Base-by-base conservation (phyloP, 495 filamentous ascomycete genomes). In the Echria macrotheca region DNA sequence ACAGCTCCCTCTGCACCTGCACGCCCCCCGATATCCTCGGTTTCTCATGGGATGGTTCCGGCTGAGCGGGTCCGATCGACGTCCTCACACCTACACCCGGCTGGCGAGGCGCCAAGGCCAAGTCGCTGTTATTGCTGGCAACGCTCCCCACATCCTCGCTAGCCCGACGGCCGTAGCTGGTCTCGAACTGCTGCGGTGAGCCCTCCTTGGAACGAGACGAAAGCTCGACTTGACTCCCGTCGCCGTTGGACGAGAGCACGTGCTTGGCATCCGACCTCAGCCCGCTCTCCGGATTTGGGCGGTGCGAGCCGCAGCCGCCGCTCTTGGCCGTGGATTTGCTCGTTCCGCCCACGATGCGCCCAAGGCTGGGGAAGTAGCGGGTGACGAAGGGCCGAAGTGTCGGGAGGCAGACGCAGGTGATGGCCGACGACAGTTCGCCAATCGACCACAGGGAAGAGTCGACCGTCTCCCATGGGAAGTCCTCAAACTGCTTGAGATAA, bases 361-460 rank as follows among this genome's bases (percentile, higher is more conserved):
- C 25, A 9, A 62, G 44, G 23, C 24, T 18, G 14, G 63, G 63
- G 25, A 66, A 46, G 43, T 73, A 57, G 11, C 58, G 59, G 11
- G 61, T 58, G 21, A 78, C 37, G 14, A 80, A 60, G 4, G 74
- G 70, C 6, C 71, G 65, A 1, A 73, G 66, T 39, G 69, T 72
- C 24, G 76, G 70, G 25, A 79, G 68, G 47, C 65, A 75, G 52
- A 71, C 69, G 56, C 72, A 78, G 52, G 76, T 75, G 35, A 80
- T 73, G 44, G 71, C 79, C 1, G 69, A 71, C 49, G 69, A 73
- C 42, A 73, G 69, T 62, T 81, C 76, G 44, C 72, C 64, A 14
- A 69, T 60, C n/a, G 76, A 76, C 78, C 78, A 81, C 40, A 71
- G 66, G 3, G 74, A 72, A 0, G 76, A 68, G 15, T 60, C 67